Conservation (phyloP, 768 basidiomycete species). For the Lactifluus hygrophoroides region DNA sequence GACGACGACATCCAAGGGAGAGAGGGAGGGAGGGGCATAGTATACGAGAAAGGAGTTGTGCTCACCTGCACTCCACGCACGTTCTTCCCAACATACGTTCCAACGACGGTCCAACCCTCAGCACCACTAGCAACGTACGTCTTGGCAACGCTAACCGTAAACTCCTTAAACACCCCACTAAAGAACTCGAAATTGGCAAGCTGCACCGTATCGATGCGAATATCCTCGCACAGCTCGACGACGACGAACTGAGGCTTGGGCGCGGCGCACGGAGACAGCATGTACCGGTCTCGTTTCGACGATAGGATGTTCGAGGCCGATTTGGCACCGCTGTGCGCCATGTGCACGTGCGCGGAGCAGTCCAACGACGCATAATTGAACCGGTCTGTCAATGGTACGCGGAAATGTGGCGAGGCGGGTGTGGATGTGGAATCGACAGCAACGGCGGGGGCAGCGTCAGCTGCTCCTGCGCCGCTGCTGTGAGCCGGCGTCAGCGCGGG, state of each 20-base stretch:
- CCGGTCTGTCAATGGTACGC: slow-evolving; percentile 70
- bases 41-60: not conserved
- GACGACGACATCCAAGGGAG: not conserved
- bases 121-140: slow-evolving; percentile 32
- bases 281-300: slow-evolving; percentile 87
- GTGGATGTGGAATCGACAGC: slow-evolving; percentile 20
- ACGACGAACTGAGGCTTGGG: slow-evolving; percentile 70
- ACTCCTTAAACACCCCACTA: slow-evolving; percentile 90
- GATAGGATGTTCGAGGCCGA: slow-evolving; percentile 78
- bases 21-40: too few species aligned
- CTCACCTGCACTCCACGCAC: slow-evolving; percentile 83
- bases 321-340: slow-evolving; percentile 71
- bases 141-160: slow-evolving; percentile 67
- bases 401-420: slow-evolving; percentile 47
- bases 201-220: slow-evolving; percentile 92
- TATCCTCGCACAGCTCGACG: slow-evolving; percentile 96
- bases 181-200: slow-evolving; percentile 98
- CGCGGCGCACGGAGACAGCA: slow-evolving; percentile 86
- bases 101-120: slow-evolving; percentile 50
- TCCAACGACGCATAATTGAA: slow-evolving; percentile 94
- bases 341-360: slow-evolving; percentile 89
- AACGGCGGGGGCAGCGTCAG: not conserved
- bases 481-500: not conserved
- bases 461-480: not conserved
- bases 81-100: slow-evolving; percentile 84